Evolutionary conservation across 2,329 filamentous ascomycete genomes (phyloP), one percentile per base, ranked within the genome.

Genomic region (Epichloe hybrida): DNA sequence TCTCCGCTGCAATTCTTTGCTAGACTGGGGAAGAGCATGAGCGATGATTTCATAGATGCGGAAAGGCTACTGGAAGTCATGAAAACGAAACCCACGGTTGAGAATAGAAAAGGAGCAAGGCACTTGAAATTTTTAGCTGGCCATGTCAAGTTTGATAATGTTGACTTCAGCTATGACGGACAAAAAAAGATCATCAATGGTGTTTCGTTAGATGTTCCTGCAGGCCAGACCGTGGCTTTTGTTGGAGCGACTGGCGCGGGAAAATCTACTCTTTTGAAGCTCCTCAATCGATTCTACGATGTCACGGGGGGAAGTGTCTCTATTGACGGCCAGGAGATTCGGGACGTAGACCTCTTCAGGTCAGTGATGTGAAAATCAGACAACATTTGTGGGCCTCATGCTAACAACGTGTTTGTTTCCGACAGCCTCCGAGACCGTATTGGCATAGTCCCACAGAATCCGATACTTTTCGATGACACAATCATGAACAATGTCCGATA

Each of bases 1-100:
- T 75, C 77, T 2, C 84, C 84, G 2, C 72, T 88, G 49, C 81
- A 81, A 56, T 87, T 85, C 64, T 87, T 88, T 60, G 74, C 77
- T 6, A 67, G 69, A 17, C 65, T 81, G 31, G 76, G 78, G 6
- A 77, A 76, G 58, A 74, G 65, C 46, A 72, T 81, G 54, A 77
- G 76, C 51, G 71, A 73, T 54, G 72, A 79, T 51, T 69, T 81
- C 37, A 75, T 81, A 43, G 71, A 79, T 51, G 77, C 77, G 5
- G 76, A 81, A 59, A 70, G 75, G 23, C 68, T 81, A 23, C 63
- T 81, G 15, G 75, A 77, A 51, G 71, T 81, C 44, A 78, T 81
- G 75, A 69, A 71, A 54, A 77, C 72, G 20, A 73, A 79, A 52
- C 72, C 77, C n/a, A 74, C 71, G 0, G 69, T 81, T 17, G 62